A percentile compares a stretch with the other conserved stretches of the same genome.
phyloP scores from a whole-genome alignment of 73 alveolate genomes.

The Uronychia binucleata region DNA sequence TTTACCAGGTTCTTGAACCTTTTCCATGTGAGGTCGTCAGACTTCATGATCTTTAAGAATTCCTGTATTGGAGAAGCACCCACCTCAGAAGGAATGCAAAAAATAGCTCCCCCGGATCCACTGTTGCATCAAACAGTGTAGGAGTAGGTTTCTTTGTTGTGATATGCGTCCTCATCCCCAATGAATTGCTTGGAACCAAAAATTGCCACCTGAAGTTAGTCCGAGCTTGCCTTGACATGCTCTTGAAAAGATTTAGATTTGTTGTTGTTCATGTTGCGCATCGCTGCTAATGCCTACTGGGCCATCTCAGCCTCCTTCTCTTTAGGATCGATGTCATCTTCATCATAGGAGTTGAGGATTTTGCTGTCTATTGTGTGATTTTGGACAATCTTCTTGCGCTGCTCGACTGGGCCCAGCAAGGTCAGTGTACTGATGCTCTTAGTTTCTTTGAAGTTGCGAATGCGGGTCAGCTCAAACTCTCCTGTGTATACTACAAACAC shows the following conservation, averaged over 20 bases:
- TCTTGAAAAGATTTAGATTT: neutral
- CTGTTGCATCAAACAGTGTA: neutral
- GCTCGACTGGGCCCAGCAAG: neutral
- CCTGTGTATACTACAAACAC: neutral
- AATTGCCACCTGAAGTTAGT: neutral
- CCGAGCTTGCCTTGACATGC: neutral
- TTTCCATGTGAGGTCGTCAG: neutral
- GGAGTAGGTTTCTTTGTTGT: neutral
- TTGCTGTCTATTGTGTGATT: neutral
- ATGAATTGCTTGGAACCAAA: neutral
- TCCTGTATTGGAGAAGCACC: neutral
- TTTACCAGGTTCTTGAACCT: neutral
- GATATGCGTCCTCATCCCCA: neutral
- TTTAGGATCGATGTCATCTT: neutral
- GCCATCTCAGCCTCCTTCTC: neutral
- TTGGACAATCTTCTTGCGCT: neutral
- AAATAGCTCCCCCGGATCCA: neutral
- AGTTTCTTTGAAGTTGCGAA: neutral
- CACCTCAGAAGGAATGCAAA: neutral
- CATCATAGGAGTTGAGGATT: neutral
- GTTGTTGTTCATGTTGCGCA: neutral
- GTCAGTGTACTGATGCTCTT: neutral
- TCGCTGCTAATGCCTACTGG: neutral
- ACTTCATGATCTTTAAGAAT: neutral
- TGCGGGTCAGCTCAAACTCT: neutral